phyloP scores from a whole-genome alignment of 1,139 yeast genomes.

The Geotrichum bryndzae region DNA sequence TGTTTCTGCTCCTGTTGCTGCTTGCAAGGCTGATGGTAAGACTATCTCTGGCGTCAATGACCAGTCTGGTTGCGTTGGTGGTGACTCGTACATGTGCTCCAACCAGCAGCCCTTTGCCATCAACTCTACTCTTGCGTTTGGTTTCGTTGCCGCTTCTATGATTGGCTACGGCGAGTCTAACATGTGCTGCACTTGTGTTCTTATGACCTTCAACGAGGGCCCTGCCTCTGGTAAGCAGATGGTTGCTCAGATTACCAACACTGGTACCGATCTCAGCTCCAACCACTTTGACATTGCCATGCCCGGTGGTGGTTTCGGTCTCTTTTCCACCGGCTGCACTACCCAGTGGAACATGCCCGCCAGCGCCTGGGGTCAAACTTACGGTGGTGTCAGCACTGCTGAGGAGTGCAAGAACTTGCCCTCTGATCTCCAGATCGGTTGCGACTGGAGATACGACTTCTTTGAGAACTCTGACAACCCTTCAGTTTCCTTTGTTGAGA shows the following conservation, averaged over 20 bases:
- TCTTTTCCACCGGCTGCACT: slow-evolving; percentile 17
- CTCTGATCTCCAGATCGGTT: slow-evolving; percentile 16
- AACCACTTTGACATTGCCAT: slow-evolving; percentile 20
- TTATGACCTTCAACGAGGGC: slow-evolving; percentile 17
- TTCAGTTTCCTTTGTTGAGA: slow-evolving; percentile 16
- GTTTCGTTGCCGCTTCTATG: slow-evolving; percentile 21
- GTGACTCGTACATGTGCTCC: slow-evolving; percentile 20
- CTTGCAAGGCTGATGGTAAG: slow-evolving; percentile 19
- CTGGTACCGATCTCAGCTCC: slow-evolving; percentile 18
- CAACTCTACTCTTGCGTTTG: slow-evolving; percentile 18
- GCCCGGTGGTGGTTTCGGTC: slow-evolving; percentile 22
- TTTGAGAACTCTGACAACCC: slow-evolving; percentile 19
- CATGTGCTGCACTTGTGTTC: slow-evolving; percentile 19
- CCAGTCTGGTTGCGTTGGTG: slow-evolving; percentile 19
- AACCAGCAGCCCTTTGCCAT: slow-evolving; percentile 21
- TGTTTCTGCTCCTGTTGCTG: slow-evolving; percentile 17
- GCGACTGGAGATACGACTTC: slow-evolving; percentile 21
- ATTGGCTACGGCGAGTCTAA: slow-evolving; percentile 17
- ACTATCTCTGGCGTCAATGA: slow-evolving; percentile 11
- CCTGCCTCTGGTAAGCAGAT: slow-evolving; percentile 16
- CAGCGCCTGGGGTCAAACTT: slow-evolving; percentile 18
- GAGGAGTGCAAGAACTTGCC: slow-evolving; percentile 18
- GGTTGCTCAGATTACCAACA: slow-evolving; percentile 22
- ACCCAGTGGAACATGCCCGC: slow-evolving; percentile 16
- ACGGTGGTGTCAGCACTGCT: slow-evolving; percentile 18